Base-by-base conservation (phyloP, 257 asterid species). In the Penstemon davidsonii region DNA sequence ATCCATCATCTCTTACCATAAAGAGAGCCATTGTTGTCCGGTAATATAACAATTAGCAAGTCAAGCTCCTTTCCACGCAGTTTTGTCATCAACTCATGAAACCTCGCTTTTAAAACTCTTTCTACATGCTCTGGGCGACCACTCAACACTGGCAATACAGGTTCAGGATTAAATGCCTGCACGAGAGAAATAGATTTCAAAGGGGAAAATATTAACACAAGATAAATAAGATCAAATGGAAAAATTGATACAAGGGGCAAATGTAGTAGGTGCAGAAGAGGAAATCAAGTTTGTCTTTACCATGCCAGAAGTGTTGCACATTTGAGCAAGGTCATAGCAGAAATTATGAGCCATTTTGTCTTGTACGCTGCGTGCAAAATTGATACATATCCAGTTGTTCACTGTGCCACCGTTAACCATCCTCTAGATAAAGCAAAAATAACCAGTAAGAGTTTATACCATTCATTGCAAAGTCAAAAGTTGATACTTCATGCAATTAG, bases 371-470 rank as follows among this genome's bases (percentile, higher is more conserved):
- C 95, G 88, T 36, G 96, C 89, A 61, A 94, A 94, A 73, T 94
- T 94, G 11, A 94, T 87, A 67, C 96, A 89, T 46, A 89, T 84
- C 99, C 99, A 94, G 62, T 67, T 78, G 81, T 74, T 82, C 13
- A 91, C 99, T 4, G 79, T 83, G 57, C 98, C 99, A 15, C 99
- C 99, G 72, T 94, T 86, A 2, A 94, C 97, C 99, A 94, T 91
- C 75, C 95, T 82, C 99, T 91, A 90, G 79, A 79, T 55, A 33
- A 72, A 56, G 62, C 6, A 65, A 71, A 25, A 45, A 12, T 11
- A 64, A 59, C 46, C 49, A 13, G 52, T 19, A 75, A 75, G 19
- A 49, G 62, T 62, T 67, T 57, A 64, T 33, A 33, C 8, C 72
- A 15, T 8, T 36, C 60, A 65, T 12, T 13, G 33, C 36, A 37